Conservation (phyloP, 108 stramenopile species). For the Cyclotella baltica region DNA sequence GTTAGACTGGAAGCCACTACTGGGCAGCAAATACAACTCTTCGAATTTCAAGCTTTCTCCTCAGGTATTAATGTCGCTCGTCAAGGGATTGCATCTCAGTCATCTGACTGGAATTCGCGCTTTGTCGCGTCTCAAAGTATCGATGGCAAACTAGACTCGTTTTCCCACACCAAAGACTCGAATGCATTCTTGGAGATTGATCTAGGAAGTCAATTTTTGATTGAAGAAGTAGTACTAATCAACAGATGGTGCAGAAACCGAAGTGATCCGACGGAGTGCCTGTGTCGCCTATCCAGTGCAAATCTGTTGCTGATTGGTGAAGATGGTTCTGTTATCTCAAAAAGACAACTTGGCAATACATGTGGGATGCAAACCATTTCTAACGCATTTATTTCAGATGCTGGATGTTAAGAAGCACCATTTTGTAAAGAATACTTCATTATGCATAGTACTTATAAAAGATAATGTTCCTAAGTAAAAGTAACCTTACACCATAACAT, state of each 20-base stretch:
- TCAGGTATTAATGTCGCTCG: neutral
- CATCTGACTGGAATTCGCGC: neutral
- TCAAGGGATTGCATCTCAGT: neutral
- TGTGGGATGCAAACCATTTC: neutral
- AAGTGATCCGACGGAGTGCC: neutral
- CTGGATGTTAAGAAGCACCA: neutral
- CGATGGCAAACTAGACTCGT: neutral
- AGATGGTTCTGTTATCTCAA: neutral
- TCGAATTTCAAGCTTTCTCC: constrained; percentile 4
- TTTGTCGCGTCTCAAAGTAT: neutral
- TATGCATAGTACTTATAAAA: no score
- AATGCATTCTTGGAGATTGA: constrained; percentile 5
- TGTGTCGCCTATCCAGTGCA: neutral
- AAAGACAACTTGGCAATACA: no score
- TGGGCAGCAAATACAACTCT: neutral
- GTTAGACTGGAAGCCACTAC: constrained; percentile 2
- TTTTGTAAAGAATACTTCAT: no score
- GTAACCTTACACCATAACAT: no score
- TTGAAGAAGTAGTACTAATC: neutral
- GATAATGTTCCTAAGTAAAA: no score
- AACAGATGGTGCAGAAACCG: neutral
- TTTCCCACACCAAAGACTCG: constrained; percentile 3
- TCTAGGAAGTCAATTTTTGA: neutral
- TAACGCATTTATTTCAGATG: neutral
- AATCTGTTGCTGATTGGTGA: neutral